phyloP scores from a whole-genome alignment of 129 eudicot species.

The Gnaphalium uliginosum region DNA sequence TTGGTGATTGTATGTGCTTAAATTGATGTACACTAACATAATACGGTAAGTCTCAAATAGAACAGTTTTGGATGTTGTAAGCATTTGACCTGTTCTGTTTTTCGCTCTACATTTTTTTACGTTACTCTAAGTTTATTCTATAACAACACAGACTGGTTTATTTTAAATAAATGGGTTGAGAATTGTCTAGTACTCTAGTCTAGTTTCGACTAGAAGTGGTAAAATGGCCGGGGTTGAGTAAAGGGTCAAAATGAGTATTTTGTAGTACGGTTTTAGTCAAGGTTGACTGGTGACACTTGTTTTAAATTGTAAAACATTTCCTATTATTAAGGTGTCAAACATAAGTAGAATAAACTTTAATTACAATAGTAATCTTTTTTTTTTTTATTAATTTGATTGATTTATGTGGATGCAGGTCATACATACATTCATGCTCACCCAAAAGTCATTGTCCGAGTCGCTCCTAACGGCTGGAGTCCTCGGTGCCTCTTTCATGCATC shows the following conservation, averaged over 20 bases:
- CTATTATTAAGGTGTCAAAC: too few relatives aligned
- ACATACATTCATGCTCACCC: constrained; percentile 52
- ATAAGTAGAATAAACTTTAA: too few relatives aligned
- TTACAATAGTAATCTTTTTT: not conserved
- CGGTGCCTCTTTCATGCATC: constrained; percentile 4
- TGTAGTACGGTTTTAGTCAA: not conserved
- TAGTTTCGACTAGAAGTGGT: not conserved
- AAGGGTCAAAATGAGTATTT: not conserved
- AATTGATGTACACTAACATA: not conserved
- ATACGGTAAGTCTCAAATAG: not conserved
- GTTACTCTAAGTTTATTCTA: not conserved
- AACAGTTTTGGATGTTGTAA: not conserved
- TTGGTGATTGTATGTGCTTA: too few relatives aligned
- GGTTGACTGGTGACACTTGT: not conserved
- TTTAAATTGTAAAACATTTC: too few relatives aligned
- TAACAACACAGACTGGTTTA: not conserved
- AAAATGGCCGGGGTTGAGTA: not conserved
- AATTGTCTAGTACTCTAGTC: not conserved
- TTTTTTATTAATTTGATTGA: not conserved
- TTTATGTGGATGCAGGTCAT: constrained; percentile 45
- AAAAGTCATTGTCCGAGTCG: constrained; percentile 36
- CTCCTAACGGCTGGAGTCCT: constrained; percentile 26
- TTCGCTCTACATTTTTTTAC: not conserved
- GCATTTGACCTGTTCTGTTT: not conserved
- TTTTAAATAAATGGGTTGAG: not conserved